Percentiles rank a stretch among this genome's conserved stretches.
Evolutionary conservation across 2,329 filamentous ascomycete species (phyloP).

Genomic region (Neoscytalidium dimidiatum): DNA sequence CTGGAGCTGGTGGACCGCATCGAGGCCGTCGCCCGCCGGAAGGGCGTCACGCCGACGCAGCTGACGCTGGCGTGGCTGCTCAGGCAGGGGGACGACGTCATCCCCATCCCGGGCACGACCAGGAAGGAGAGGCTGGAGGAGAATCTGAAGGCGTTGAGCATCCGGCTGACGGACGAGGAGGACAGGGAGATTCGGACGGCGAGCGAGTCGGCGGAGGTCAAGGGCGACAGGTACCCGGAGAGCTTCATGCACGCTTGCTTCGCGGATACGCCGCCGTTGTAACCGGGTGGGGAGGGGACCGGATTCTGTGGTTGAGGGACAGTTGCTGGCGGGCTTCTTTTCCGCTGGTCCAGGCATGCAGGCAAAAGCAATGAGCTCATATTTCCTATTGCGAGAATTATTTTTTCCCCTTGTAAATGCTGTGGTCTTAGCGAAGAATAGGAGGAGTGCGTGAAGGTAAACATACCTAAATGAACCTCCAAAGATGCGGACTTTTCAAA

Average conservation of each 20-base stretch:
- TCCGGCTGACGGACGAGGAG: conserved; percentile 33
- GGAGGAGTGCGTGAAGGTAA: no score
- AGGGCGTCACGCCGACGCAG: conserved; percentile 58
- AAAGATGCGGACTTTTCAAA: no score
- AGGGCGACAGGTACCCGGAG: conserved; percentile 43
- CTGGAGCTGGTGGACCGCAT: conserved; percentile 36
- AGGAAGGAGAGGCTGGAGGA: conserved; percentile 33
- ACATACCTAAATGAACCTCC: no score
- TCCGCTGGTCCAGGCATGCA: no score
- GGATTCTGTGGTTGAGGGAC: no score
- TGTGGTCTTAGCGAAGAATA: no score
- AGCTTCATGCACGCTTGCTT: conserved; percentile 35
- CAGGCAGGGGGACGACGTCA: conserved; percentile 44
- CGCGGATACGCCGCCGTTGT: conserved; percentile 39
- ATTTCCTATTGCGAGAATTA: no score
- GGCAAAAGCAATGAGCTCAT: no score
- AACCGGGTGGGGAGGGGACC: no score
- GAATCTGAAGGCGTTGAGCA: conserved; percentile 31
- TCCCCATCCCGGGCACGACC: conserved; percentile 58
- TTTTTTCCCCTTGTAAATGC: no score
- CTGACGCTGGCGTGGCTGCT: conserved; percentile 51
- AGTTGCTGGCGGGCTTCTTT: neutral
- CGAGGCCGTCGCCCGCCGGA: conserved; percentile 39
- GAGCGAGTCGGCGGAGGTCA: conserved; percentile 42
- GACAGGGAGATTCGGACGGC: conserved; percentile 31